These are phyloP conservation scores for Brassica incana DNA, from an alignment of 345 rosid genomes.

Conservation along the genomic window DNA sequence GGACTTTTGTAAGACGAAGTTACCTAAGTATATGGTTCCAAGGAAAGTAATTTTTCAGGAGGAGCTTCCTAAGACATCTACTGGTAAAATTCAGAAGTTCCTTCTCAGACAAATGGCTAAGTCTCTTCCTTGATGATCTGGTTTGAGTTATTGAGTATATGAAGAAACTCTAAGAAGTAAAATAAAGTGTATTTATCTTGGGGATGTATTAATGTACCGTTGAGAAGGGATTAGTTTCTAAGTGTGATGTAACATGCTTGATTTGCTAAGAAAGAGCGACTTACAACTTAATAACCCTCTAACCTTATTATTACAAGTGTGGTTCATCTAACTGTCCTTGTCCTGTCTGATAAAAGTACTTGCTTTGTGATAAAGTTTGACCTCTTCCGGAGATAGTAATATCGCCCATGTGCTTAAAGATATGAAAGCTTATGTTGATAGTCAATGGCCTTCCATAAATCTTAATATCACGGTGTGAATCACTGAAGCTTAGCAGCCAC, in stretches of 20 bases:
- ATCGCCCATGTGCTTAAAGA: background rate
- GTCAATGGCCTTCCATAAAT: background rate
- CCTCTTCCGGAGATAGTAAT: conserved; percentile 45
- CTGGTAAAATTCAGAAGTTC: conserved; percentile 64
- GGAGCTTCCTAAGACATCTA: conserved; percentile 64
- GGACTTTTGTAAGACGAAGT: conserved; percentile 48
- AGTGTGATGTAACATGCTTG: conserved; percentile 4
- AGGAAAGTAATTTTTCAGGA: conserved; percentile 54
- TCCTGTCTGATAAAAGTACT: conserved; percentile 47
- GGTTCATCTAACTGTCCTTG: conserved; percentile 14
- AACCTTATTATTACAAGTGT: conserved; percentile 1
- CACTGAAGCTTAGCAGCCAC: background rate
- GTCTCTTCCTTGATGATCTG: conserved; percentile 18
- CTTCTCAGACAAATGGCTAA: conserved; percentile 53
- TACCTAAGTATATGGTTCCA: conserved; percentile 66
- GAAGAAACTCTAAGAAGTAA: background rate
- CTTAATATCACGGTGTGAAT: background rate
- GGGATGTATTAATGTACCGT: conserved; percentile 11
- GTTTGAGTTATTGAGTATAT: background rate
- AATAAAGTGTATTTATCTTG: background rate
- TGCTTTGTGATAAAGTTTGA: conserved; percentile 50
- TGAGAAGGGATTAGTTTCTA: conserved; percentile 13
- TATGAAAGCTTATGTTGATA: background rate
- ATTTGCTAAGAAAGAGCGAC: background rate
- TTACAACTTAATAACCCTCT: conserved; percentile 1